Conservation (phyloP, 352 stramenopile genomes). For the Phytophthora capsici region DNA sequence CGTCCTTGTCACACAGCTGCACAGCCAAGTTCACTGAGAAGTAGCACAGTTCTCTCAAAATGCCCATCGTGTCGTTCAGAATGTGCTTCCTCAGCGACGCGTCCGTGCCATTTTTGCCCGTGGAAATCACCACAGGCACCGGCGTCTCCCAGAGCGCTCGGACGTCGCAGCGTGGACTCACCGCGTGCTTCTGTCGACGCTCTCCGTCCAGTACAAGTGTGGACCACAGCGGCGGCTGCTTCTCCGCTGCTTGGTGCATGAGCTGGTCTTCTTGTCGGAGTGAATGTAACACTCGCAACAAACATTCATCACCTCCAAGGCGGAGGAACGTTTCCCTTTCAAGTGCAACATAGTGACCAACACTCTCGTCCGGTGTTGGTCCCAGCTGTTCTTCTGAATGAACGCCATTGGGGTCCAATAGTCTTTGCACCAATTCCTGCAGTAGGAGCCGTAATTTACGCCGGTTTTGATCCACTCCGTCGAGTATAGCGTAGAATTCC, state of each 20-base stretch:
- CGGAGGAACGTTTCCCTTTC: slow-evolving; percentile 78
- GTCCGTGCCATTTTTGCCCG: slow-evolving; percentile 53
- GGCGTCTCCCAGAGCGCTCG: slow-evolving; percentile 65
- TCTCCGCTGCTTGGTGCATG: slow-evolving; percentile 8
- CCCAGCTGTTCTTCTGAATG: slow-evolving; percentile 28
- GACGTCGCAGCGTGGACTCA: slow-evolving; percentile 54
- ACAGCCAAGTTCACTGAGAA: slow-evolving; percentile 71
- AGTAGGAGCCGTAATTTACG: slow-evolving; percentile 65
- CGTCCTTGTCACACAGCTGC: slow-evolving; percentile 81
- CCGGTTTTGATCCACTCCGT: slow-evolving; percentile 50
- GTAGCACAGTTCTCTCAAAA: slow-evolving; percentile 87
- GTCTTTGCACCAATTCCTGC: slow-evolving; percentile 74
- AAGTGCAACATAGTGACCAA: slow-evolving; percentile 42
- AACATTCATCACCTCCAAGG: slow-evolving; percentile 74
- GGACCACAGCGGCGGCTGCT: slow-evolving; percentile 29
- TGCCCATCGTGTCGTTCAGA: slow-evolving; percentile 78
- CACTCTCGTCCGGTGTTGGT: slow-evolving; percentile 28
- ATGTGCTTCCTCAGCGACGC: slow-evolving; percentile 57
- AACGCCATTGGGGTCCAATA: slow-evolving; percentile 71
- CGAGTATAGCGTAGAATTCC: slow-evolving; percentile 72
- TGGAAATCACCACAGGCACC: slow-evolving; percentile 35
- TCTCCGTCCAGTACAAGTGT: slow-evolving; percentile 47
- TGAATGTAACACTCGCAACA: slow-evolving; percentile 75
- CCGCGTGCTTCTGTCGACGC: slow-evolving; percentile 31
- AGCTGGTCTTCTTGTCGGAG: slow-evolving; percentile 64